Base-by-base conservation (phyloP, 352 stramenopile species). In the Pythium sukuiense region DNA sequence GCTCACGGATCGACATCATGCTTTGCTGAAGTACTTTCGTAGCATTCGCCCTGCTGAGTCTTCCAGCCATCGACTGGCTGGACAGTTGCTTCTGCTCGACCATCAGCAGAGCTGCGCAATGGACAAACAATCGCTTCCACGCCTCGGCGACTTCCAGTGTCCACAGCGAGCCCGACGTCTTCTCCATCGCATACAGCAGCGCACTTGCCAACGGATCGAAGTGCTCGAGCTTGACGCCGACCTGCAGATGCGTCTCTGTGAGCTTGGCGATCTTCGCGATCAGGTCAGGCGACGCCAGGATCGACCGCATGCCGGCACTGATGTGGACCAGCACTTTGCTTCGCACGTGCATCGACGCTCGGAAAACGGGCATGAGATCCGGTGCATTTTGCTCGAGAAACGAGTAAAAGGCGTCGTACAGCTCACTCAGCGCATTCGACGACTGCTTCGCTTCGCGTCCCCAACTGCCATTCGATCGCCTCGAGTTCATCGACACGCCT, bases 311-410 rank as follows among this genome's bases (percentile, higher is more conserved):
- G 16, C 77, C 79, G 0, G 75, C 73, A 59, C 79, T 87, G 71
- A 98, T 97, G 72, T 97, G 96, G 0, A 93, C 68, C 0, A 98
- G 70, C 29, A 98, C 77, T 30, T 87, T 96, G 80, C 89, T 92
- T 27, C 76, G 74, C 32, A 96, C 79, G 29, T 74, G 68, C 59
- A 85, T 67, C 16, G 79, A 85, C 1, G 70, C 74, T 6, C 79
- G 74, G 29, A 87, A 87, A 3, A 87, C 70, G 1, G 61, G 74
- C 53, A 77, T 79, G 26, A 85, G 69, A 20, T 80, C 65, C 20
- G 71, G 76, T 18, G 76, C 76, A 59, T 82, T 68, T 54, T 76
- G 45, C 30, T 83, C 73, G 32, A 87, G 55, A 55, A 80, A 80
- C 2, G 24, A 46, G 65, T 83, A 85, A 16, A 46, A 46, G 3